A percentile compares a stretch with the other conserved stretches of the same genome.
These are phyloP conservation scores for Amanita pseudoporphyria DNA, from an alignment of 768 basidiomycete species.

Conservation along the genomic window DNA sequence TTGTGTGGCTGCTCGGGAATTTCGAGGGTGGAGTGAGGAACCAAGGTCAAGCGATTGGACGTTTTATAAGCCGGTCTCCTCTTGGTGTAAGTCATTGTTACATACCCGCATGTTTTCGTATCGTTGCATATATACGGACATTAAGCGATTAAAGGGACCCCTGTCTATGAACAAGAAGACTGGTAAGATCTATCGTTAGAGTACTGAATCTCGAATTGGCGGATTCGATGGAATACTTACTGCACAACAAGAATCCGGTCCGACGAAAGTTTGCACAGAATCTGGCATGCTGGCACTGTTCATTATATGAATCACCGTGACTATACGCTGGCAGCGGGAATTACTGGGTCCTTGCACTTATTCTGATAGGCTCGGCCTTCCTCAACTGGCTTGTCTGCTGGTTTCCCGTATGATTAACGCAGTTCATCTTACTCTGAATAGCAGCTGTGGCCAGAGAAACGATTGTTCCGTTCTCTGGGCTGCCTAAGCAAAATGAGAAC, in stretches of 20 bases:
- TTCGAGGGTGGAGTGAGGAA: slow-evolving; percentile 1
- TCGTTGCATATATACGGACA: slow-evolving; percentile 5
- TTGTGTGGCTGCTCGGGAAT: slow-evolving; percentile 1
- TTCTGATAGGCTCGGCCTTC: slow-evolving; percentile 8
- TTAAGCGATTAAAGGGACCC: slow-evolving; percentile 4
- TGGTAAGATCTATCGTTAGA: slow-evolving; percentile 1
- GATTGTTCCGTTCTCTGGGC: neutral
- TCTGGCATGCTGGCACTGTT: neutral
- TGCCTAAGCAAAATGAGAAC: neutral
- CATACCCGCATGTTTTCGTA: slow-evolving; percentile 6
- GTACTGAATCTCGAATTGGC: neutral
- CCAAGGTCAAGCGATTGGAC: neutral
- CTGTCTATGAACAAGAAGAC: slow-evolving; percentile 1
- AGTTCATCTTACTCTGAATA: slow-evolving; percentile 1
- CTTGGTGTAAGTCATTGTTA: neutral
- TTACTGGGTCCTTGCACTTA: slow-evolving; percentile 7
- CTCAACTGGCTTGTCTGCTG: neutral
- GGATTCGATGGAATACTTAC: neutral
- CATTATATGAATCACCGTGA: slow-evolving; percentile 9
- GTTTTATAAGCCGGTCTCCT: neutral
- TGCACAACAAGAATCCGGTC: slow-evolving; percentile 2
- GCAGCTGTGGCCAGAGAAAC: neutral
- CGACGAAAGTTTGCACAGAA: slow-evolving; percentile 4
- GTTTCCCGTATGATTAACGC: neutral
- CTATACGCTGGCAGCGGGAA: slow-evolving; percentile 5